Evolutionary conservation across 345 rosid genomes (phyloP).

Genomic region (Linum trigynum): DNA sequence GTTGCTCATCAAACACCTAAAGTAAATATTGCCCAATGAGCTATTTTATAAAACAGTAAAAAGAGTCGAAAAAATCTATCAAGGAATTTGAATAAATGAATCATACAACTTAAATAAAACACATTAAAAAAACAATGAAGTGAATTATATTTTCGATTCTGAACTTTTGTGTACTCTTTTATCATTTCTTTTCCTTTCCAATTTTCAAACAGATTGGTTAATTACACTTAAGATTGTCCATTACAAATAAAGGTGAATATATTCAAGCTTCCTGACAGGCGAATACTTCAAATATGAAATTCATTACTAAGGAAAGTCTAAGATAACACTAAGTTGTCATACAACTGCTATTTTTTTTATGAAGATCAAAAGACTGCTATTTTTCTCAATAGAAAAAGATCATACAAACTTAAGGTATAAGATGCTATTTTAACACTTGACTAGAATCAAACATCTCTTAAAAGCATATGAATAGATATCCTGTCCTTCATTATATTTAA

Average conservation of each 20-base stretch:
- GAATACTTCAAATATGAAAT: too few relatives aligned
- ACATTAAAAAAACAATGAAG: not conserved
- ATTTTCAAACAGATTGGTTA: not conserved
- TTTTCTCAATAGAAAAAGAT: too few relatives aligned
- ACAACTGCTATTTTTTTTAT: too few relatives aligned
- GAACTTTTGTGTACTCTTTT: not conserved
- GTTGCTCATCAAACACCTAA: constrained; percentile 75
- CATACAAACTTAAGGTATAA: too few relatives aligned
- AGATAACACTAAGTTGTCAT: too few relatives aligned
- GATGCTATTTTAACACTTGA: too few relatives aligned
- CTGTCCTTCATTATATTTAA: not conserved
- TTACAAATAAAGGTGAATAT: too few relatives aligned
- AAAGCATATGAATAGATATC: not conserved
- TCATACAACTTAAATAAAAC: not conserved
- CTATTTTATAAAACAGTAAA: constrained; percentile 8
- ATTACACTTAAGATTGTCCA: too few relatives aligned
- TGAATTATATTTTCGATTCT: not conserved
- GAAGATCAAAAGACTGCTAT: too few relatives aligned
- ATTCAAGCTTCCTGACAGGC: not conserved
- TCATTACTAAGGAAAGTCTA: too few relatives aligned
- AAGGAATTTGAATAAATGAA: constrained; percentile 1
- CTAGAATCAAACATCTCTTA: not conserved
- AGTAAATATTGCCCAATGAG: not conserved
- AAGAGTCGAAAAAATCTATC: not conserved
- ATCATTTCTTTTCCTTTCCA: not conserved